These are phyloP conservation scores for Phaseolus coccineus DNA, from an alignment of 331 rosid genomes.

Conservation along the genomic window DNA sequence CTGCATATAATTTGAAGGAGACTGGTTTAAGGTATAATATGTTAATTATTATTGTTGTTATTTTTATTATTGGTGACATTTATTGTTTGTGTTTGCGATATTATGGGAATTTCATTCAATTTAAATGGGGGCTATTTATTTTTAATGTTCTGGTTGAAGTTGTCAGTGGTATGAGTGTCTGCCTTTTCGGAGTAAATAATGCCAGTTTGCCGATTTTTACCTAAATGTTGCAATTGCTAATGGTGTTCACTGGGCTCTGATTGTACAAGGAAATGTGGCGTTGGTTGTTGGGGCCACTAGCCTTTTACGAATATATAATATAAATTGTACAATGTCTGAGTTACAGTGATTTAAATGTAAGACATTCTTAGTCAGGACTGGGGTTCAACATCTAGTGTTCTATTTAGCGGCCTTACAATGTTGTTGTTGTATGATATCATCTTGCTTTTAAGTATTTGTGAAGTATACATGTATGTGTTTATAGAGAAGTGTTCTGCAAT, in stretches of 20 bases:
- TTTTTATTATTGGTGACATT: background rate
- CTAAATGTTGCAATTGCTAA: background rate
- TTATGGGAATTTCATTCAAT: background rate
- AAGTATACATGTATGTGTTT: background rate
- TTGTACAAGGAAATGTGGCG: background rate
- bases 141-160: background rate
- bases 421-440: background rate
- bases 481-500: background rate
- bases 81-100: background rate
- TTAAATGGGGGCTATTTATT: background rate
- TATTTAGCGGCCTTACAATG: background rate
- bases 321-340: slow-evolving; percentile 32
- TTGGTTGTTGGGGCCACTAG: slow-evolving; percentile 28
- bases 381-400: background rate
- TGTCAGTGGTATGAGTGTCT: background rate
- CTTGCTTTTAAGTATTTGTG: background rate
- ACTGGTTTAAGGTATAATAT: slow-evolving; percentile 49
- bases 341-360: background rate
- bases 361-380: background rate
- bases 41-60: background rate
- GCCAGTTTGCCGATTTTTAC: slow-evolving; percentile 51
- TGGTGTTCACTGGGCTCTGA: slow-evolving; percentile 1
- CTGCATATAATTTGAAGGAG: slow-evolving; percentile 43
- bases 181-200: background rate
- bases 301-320: background rate